Evolutionary conservation across 139 green algal genomes (phyloP), one percentile per base, ranked within the genome.

Genomic region (Chlorella sp.): DNA sequence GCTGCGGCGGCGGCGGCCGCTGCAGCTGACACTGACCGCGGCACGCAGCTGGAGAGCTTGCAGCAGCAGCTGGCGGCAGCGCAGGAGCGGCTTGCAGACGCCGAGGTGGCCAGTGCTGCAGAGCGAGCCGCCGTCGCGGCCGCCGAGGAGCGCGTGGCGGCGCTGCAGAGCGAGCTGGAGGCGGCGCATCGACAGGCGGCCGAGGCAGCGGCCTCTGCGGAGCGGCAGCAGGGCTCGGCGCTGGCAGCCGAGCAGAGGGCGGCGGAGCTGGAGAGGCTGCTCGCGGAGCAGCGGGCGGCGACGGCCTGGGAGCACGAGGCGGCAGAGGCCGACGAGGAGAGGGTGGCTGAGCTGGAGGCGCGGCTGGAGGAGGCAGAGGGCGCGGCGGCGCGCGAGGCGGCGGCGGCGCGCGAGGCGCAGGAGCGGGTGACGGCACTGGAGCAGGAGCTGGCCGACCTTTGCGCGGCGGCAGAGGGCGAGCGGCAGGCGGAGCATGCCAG

Each of bases 261-360:
- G 64, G 43, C 36, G 31, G 55, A 80, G 45, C 64, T 61, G 33
- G 72, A 76, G 35, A 43, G 76, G 43, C 73, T 80, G 56, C 65
- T 80, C 9, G 29, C 42, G 12, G 43, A 76, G 45, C 45, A 58
- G 72, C 35, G 63, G 27, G 5, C 27, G 40, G 40, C 27, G 14
- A 41, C 41, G 3, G 63, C 8, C 33, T 59, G 33, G 42, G 45
- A 43, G 11, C n/a, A 21, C 0, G 23, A 38, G 31, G 9, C 53
- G 58, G 31, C 11, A 3, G 58, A 65, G 60, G 60, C 9, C 21
- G 8, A 2, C 0, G 62, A 53, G 11, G 14, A 46, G 58, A 42
- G 40, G 29, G 41, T 77, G 17, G 48, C 41, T 12, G 42, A 62
- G 25, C 64, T 84, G 50, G 73, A 80, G 42, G 27, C 40, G 21